A percentile compares a stretch with the other conserved stretches of the same genome.
Evolutionary conservation across 306 rosid genomes (phyloP).

Genomic region (Styphnolobium japonicum): DNA sequence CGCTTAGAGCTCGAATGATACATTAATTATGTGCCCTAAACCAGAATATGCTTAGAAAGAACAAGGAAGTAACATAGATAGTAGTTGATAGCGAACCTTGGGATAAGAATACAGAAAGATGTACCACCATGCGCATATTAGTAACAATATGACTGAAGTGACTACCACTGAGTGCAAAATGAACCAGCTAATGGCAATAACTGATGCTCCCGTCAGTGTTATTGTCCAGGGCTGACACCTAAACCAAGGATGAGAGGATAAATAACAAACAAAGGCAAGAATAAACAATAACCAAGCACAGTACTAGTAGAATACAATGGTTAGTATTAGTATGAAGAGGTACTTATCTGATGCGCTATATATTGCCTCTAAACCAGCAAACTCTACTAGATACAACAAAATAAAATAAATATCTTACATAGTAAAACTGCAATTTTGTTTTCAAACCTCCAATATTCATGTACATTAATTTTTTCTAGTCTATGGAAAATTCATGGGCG

Average conservation of each 20-base stretch:
- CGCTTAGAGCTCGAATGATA: neutral
- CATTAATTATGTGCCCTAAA: neutral
- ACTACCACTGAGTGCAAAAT: constrained; percentile 44
- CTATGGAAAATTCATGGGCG: neutral
- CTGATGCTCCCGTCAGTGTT: constrained; percentile 20
- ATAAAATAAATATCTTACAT: neutral
- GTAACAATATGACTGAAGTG: constrained; percentile 31
- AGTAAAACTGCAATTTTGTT: neutral
- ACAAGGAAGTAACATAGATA: neutral
- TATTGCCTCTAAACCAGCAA: neutral
- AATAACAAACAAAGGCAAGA: neutral
- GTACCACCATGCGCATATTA: constrained; percentile 81
- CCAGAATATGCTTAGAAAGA: neutral
- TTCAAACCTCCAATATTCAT: neutral
- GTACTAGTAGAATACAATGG: neutral
- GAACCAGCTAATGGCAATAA: constrained; percentile 58
- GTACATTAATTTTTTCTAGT: neutral
- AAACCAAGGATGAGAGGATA: neutral
- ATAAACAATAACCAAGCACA: neutral
- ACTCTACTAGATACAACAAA: neutral
- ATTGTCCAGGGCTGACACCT: constrained; percentile 52
- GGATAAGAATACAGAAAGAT: constrained; percentile 87
- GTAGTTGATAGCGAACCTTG: constrained; percentile 44
- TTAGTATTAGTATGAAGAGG: neutral
- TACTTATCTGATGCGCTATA: neutral